Evolutionary conservation across 345 rosid species (phyloP).

Genomic region (Heritiera fomes): DNA sequence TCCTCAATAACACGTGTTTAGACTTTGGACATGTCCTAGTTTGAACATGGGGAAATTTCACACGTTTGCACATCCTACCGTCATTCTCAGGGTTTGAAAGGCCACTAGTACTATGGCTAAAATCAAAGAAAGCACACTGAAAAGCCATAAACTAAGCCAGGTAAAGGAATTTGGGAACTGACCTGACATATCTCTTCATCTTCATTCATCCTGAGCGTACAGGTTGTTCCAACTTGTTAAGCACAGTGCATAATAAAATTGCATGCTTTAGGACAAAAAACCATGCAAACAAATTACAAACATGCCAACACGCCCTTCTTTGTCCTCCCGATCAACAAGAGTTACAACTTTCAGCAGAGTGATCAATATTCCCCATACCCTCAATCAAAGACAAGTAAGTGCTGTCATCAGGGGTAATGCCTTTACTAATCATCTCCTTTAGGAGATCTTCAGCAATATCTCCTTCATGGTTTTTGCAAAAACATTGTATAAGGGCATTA

Average conservation of each 20-base stretch:
- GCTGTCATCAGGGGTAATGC: slow-evolving; percentile 79
- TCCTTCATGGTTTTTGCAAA: slow-evolving; percentile 73
- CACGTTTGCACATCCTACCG: not conserved
- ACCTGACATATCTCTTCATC: not conserved
- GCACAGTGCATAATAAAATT: not conserved
- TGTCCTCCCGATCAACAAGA: not conserved
- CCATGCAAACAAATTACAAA: not conserved
- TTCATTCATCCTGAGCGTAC: not conserved
- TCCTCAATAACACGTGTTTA: not conserved
- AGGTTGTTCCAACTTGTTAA: not conserved
- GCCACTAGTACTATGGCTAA: not conserved
- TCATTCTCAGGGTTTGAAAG: not conserved
- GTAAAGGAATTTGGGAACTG: not conserved
- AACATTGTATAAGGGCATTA: slow-evolving; percentile 79
- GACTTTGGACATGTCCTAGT: not conserved
- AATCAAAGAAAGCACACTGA: not conserved
- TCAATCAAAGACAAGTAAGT: slow-evolving; percentile 71
- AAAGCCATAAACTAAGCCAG: not conserved
- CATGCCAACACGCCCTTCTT: not conserved
- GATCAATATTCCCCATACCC: slow-evolving; percentile 42
- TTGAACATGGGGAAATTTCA: not conserved
- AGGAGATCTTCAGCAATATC: slow-evolving; percentile 72
- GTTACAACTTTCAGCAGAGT: slow-evolving; percentile 14
- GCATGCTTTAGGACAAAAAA: not conserved
- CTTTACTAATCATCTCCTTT: slow-evolving; percentile 77